A percentile compares a stretch with the other conserved stretches of the same genome.
Conservation (phyloP, 1,284 basidiomycete genomes). For the Sporisorium exsertum region DNA sequence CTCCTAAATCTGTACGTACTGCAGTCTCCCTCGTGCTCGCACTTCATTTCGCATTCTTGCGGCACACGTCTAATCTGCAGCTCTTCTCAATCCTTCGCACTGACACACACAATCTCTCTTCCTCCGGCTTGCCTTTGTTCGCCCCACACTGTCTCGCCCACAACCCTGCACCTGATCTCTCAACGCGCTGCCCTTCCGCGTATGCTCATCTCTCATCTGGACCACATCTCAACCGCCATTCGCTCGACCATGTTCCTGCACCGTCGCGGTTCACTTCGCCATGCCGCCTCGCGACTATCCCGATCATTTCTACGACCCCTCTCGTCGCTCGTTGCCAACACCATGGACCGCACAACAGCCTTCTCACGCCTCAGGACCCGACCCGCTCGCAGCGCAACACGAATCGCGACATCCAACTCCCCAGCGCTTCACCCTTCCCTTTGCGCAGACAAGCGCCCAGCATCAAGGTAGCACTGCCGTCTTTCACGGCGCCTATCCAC, state of each 20-base stretch:
- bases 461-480: not conserved
- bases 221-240: not conserved
- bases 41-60: conserved; percentile 13
- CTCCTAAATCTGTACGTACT: conserved; percentile 1
- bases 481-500: conserved; percentile 7
- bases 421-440: conserved; percentile 23
- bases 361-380: not conserved
- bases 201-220: not conserved
- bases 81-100: not conserved
- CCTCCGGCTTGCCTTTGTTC: not conserved
- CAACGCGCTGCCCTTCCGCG: not conserved
- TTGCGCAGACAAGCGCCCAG: conserved; percentile 1
- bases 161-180: not conserved
- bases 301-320: not conserved
- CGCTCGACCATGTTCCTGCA: not conserved
- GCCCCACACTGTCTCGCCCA: not conserved
- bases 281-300: conserved; percentile 22
- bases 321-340: conserved; percentile 28
- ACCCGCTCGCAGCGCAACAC: not conserved
- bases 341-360: conserved; percentile 11
- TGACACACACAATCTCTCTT: conserved; percentile 6
- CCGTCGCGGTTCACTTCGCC: not conserved
- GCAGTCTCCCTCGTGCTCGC: conserved; percentile 7
- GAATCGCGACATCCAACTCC: not conserved
- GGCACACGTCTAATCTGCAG: conserved; percentile 9